Evolutionary conservation across 306 rosid genomes (phyloP).

Genomic region (Dalbergia cultrata): DNA sequence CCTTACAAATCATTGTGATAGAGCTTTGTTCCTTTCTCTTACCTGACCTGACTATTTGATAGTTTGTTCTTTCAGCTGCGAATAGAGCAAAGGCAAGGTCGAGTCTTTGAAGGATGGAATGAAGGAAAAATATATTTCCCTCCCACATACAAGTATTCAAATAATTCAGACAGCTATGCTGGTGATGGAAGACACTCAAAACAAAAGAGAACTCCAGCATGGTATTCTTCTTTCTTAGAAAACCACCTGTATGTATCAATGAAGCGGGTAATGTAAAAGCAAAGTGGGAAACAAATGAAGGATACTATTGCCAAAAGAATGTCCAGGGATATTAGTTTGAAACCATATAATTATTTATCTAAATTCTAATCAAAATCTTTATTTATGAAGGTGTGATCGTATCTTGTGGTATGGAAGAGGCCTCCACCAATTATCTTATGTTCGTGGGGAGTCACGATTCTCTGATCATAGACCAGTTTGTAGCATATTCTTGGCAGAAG

Average conservation of each 20-base stretch:
- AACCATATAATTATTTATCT: not conserved
- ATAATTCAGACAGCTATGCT: conserved; percentile 90
- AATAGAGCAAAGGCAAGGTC: conserved; percentile 78
- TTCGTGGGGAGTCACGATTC: conserved; percentile 88
- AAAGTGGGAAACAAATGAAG: too few relatives aligned
- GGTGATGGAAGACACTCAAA: conserved; percentile 78
- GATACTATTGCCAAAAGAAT: not conserved
- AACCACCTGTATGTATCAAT: not conserved
- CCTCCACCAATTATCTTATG: conserved; percentile 75
- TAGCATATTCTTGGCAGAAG: conserved; percentile 74
- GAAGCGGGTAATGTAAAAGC: conserved; percentile 2
- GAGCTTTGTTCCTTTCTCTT: conserved; percentile 19
- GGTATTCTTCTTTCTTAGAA: conserved; percentile 57
- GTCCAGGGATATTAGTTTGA: not conserved
- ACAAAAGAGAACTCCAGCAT: conserved; percentile 94
- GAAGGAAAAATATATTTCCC: conserved; percentile 93
- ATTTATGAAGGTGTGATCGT: conserved; percentile 82
- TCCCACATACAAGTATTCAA: conserved; percentile 90
- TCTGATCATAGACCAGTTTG: conserved; percentile 94
- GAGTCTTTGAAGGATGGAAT: conserved; percentile 80
- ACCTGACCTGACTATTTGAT: conserved; percentile 48
- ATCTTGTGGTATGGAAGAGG: conserved; percentile 89
- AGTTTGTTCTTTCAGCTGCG: conserved; percentile 64
- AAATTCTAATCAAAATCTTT: conserved; percentile 28
- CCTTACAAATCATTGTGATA: conserved; percentile 24